Evolutionary conservation across 2,329 filamentous ascomycete species (phyloP).

Genomic region (Herpotrichia juniperi): DNA sequence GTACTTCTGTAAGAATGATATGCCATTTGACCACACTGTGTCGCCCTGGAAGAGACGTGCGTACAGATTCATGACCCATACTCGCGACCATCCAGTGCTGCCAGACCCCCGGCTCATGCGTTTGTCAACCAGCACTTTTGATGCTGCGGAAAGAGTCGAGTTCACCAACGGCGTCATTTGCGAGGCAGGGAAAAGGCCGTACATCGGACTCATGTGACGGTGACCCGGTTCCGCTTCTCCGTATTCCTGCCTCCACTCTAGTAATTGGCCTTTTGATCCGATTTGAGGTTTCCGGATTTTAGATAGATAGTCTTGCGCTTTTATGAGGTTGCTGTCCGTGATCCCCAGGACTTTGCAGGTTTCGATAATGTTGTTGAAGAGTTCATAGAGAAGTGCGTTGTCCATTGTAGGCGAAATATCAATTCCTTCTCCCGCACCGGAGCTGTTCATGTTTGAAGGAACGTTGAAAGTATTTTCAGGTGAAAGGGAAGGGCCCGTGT

Average conservation of each 20-base stretch:
- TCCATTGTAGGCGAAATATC: slow-evolving; percentile 51
- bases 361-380: slow-evolving; percentile 43
- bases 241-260: slow-evolving; percentile 39
- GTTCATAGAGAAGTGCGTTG: slow-evolving; percentile 50
- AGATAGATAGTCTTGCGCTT: slow-evolving; percentile 7
- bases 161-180: slow-evolving; percentile 45
- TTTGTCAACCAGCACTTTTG: slow-evolving; percentile 26
- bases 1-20: background rate
- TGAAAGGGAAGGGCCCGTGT: slow-evolving; percentile 48
- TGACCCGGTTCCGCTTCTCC: slow-evolving; percentile 55
- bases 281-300: slow-evolving; percentile 23
- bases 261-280: slow-evolving; percentile 35
- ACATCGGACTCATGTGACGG: slow-evolving; percentile 59
- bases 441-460: slow-evolving; percentile 23
- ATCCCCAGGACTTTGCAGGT: slow-evolving; percentile 6
- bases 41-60: slow-evolving; percentile 51
- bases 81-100: slow-evolving; percentile 59
- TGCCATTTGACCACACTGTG: background rate
- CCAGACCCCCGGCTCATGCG: slow-evolving; percentile 45
- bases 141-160: slow-evolving; percentile 38
- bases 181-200: slow-evolving; percentile 55
- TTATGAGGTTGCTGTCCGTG: background rate
- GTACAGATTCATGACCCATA: slow-evolving; percentile 58
- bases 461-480: slow-evolving; percentile 45
- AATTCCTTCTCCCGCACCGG: slow-evolving; percentile 47